These are phyloP conservation scores for Myriosclerotinia duriaeana DNA, from an alignment of 2,329 filamentous ascomycete genomes.

Conservation along the genomic window DNA sequence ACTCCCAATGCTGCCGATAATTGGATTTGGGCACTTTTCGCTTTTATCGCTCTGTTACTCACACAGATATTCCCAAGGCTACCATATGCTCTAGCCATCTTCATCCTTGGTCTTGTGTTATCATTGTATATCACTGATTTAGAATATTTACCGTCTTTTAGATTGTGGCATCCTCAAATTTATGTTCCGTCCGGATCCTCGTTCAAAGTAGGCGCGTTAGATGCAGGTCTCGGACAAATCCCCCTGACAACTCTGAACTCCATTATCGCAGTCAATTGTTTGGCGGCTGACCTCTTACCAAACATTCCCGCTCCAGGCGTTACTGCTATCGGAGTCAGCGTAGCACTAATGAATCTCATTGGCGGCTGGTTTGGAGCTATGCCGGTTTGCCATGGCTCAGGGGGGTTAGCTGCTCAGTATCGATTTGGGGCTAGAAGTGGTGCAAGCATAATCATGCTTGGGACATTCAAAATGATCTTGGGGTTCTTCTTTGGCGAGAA, in stretches of 20 bases:
- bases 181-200: slow-evolving; percentile 46
- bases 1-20: slow-evolving; percentile 71
- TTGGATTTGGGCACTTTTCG: slow-evolving; percentile 70
- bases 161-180: slow-evolving; percentile 59
- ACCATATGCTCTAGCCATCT: slow-evolving; percentile 76
- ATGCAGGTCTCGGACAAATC: slow-evolving; percentile 69
- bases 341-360: slow-evolving; percentile 78
- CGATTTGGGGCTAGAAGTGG: slow-evolving; percentile 89
- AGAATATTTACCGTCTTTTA: slow-evolving; percentile 50
- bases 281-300: slow-evolving; percentile 76
- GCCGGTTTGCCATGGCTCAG: slow-evolving; percentile 92
- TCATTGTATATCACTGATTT: slow-evolving; percentile 51
- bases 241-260: slow-evolving; percentile 92
- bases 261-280: slow-evolving; percentile 79
- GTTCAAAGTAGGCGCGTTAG: slow-evolving; percentile 56
- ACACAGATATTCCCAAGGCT: slow-evolving; percentile 65
- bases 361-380: slow-evolving; percentile 92
- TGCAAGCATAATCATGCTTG: slow-evolving; percentile 77
- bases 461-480: slow-evolving; percentile 70
- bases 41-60: slow-evolving; percentile 68
- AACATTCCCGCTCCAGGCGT: slow-evolving; percentile 65
- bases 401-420: slow-evolving; percentile 86
- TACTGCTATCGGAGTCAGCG: slow-evolving; percentile 76
- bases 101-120: slow-evolving; percentile 66
- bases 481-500: slow-evolving; percentile 74